phyloP scores from a whole-genome alignment of 2,329 filamentous ascomycete species.

The Stagonosporopsis vannaccii region DNA sequence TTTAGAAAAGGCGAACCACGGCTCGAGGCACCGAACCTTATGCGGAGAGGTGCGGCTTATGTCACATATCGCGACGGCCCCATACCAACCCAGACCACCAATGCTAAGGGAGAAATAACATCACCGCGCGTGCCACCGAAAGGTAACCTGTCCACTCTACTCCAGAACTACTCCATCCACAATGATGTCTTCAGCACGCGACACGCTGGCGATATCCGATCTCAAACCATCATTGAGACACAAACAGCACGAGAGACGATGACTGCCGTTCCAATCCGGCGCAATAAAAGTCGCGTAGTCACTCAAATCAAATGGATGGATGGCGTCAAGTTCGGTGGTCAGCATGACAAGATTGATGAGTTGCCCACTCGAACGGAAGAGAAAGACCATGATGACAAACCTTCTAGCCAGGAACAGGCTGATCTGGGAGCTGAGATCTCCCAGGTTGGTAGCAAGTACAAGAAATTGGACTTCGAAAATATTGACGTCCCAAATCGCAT shows the following conservation, averaged over 20 bases:
- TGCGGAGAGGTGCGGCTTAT: conserved; percentile 83
- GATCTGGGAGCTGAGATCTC: conserved; percentile 67
- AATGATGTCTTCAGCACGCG: conserved; percentile 21
- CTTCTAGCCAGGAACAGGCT: conserved; percentile 54
- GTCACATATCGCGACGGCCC: conserved; percentile 76
- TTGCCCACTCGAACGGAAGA: conserved; percentile 26
- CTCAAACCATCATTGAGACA: conserved; percentile 9
- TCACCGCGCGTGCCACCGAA: conserved; percentile 29
- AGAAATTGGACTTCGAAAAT: conserved; percentile 66
- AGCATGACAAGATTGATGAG: conserved; percentile 35
- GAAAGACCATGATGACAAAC: conserved; percentile 22
- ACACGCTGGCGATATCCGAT: conserved; percentile 10
- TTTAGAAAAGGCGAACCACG: conserved; percentile 73
- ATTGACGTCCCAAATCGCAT: conserved; percentile 63
- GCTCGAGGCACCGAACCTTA: conserved; percentile 72
- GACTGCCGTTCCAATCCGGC: conserved; percentile 59
- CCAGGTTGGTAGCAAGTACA: conserved; percentile 66
- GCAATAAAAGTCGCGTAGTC: conserved; percentile 57
- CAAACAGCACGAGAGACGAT: conserved; percentile 49
- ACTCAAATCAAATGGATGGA: conserved; percentile 71
- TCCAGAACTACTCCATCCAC: conserved; percentile 32
- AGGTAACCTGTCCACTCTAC: conserved; percentile 37
- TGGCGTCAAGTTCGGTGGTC: conserved; percentile 66
- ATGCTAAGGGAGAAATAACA: conserved; percentile 27
- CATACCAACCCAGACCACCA: conserved; percentile 25